A percentile compares a stretch with the other conserved stretches of the same genome.
phyloP scores from a whole-genome alignment of 768 basidiomycete species.

The Infundibulicybe gibba region DNA sequence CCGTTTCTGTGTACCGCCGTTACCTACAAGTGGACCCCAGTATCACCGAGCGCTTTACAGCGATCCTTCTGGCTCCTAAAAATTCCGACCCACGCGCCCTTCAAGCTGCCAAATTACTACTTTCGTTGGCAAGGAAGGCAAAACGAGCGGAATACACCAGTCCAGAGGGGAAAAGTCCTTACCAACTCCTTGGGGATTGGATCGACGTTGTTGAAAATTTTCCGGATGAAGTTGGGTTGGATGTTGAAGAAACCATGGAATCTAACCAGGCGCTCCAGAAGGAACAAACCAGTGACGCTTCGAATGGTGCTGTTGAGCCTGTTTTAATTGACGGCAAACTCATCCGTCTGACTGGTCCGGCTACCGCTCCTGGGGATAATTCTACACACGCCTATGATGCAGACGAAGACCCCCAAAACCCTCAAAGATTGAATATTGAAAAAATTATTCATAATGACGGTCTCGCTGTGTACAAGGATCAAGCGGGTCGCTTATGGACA shows the following conservation, averaged over 20 bases:
- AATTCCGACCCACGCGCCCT: conserved; percentile 68
- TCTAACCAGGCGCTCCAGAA: conserved; percentile 50
- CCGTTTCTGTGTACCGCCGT: conserved; percentile 81
- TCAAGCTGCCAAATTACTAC: conserved; percentile 88
- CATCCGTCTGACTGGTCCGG: conserved; percentile 68
- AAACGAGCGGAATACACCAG: conserved; percentile 79
- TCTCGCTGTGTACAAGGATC: conserved; percentile 87
- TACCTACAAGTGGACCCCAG: conserved; percentile 82
- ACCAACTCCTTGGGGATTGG: conserved; percentile 90
- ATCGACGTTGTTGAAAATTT: conserved; percentile 87
- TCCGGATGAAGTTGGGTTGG: conserved; percentile 90
- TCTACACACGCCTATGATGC: conserved; percentile 58
- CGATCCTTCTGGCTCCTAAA: conserved; percentile 60
- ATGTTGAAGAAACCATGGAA: conserved; percentile 66
- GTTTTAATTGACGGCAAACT: conserved; percentile 58
- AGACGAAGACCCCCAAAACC: conserved; percentile 77
- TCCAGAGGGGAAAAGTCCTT: conserved; percentile 92
- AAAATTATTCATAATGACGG: conserved; percentile 83
- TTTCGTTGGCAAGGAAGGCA: conserved; percentile 82
- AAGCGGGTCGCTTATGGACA: conserved; percentile 94
- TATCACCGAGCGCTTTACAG: conserved; percentile 75
- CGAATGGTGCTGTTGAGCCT: conserved; percentile 26
- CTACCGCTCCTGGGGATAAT: conserved; percentile 51
- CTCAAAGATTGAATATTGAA: conserved; percentile 80
- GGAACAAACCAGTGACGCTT: conserved; percentile 39